Conservation (phyloP, 257 asterid species). For the Prunella vulgaris region DNA sequence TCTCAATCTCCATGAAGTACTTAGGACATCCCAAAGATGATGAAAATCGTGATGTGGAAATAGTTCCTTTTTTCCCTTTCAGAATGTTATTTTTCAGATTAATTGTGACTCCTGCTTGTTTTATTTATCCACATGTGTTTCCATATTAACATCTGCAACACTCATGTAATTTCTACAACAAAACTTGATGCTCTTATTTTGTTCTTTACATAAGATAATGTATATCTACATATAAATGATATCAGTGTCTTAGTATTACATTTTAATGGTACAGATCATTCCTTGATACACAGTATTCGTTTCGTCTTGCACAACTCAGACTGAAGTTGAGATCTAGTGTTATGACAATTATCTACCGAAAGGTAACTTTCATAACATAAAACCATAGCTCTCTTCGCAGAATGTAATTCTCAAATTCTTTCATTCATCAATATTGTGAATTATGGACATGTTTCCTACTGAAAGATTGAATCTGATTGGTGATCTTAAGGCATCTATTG, state of each 20-base stretch:
- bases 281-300: constrained; percentile 87
- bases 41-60: too few relatives aligned
- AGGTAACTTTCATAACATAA: constrained; percentile 44
- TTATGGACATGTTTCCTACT: background rate
- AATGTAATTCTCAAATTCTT: background rate
- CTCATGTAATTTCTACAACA: background rate
- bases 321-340: constrained; percentile 88
- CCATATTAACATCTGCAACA: background rate
- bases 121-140: background rate
- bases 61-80: too few relatives aligned
- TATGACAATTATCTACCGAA: constrained; percentile 73
- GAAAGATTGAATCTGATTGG: background rate
- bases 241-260: constrained; percentile 12
- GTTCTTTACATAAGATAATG: background rate
- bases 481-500: background rate
- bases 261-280: constrained; percentile 66
- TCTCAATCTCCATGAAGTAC: too few relatives aligned
- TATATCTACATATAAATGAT: background rate
- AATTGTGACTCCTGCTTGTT: background rate
- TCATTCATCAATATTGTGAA: constrained; percentile 1
- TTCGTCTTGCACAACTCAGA: constrained; percentile 75
- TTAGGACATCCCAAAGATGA: too few relatives aligned
- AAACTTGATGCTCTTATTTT: background rate
- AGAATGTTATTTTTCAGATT: background rate
- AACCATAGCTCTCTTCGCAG: background rate